Base-by-base conservation (phyloP, 163 green algal species). In the Chlamydomonas reinhardtii region DNA sequence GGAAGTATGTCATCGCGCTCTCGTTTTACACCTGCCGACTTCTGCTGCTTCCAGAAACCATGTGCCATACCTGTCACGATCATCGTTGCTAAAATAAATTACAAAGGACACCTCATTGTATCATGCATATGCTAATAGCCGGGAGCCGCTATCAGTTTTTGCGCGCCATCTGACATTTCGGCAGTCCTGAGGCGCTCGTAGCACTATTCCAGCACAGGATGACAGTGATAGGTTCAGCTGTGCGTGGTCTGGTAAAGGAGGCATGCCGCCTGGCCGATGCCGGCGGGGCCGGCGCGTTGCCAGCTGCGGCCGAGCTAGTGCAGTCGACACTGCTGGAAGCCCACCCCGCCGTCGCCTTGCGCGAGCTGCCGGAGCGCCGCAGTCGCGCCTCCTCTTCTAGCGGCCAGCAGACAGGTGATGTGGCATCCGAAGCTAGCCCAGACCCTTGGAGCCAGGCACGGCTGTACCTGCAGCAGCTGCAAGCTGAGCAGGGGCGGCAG, bases 241-340 rank as follows among this genome's bases (percentile, higher is more conserved):
- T 85, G 24, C 66, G 68, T 15, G 68, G 68, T 12, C 32, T 85
- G 22, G 32, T 77, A 1, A 77, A 72, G 68, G 79, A 85, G 52
- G 68, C 52, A 9, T 85, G 79, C 54, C 52, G 32, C n/a, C 68
- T 73, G 11, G 68, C 48, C 25, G 79, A 85, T 31, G 66, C 27
- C 52, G 32, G 52, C 66, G 68, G 71, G 66, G 52, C 39, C 37
- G 9, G 11, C 64, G 48, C 11, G 20, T 48, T 75, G 27, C 52
- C 5, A 24, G 11, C 68, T 2, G 27, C 59, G 25, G 52, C 68
- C 22, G 8, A 48, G 48, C 25, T 56, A 9, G 19, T 85, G 32
- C 79, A 85, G 52, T 14, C 52, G 4, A 68, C 66, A 8, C 79
- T 85, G 34, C 22, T 77, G 3, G 32, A 8, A 0, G 32, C 32